phyloP scores from a whole-genome alignment of 345 rosid genomes.

The Anastatica hierochuntica region DNA sequence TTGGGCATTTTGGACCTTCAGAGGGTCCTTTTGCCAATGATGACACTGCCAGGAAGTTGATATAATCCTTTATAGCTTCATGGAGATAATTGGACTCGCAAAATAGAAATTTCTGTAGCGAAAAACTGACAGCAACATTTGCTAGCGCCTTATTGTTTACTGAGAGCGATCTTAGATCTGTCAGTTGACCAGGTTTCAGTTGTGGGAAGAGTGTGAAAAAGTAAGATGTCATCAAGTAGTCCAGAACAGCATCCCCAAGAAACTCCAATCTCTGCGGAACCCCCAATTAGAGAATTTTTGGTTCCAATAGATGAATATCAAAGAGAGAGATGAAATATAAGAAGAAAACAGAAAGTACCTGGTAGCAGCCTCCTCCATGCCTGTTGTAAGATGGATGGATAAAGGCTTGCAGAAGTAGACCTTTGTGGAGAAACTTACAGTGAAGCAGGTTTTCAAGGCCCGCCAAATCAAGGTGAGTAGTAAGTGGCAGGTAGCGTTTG shows the following conservation, averaged over 20 bases:
- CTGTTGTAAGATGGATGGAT: constrained; percentile 81
- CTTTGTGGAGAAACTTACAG: constrained; percentile 53
- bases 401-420: constrained; percentile 77
- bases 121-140: constrained; percentile 49
- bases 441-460: constrained; percentile 43
- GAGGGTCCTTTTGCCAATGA: constrained; percentile 27
- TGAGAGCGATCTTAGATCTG: constrained; percentile 74
- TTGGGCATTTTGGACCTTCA: constrained; percentile 74
- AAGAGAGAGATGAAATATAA: not conserved
- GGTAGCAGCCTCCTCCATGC: constrained; percentile 95
- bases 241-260: constrained; percentile 95
- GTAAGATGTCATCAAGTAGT: constrained; percentile 81
- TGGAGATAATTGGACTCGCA: constrained; percentile 48
- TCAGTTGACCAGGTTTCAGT: constrained; percentile 86
- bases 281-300: constrained; percentile 12
- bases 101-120: constrained; percentile 50
- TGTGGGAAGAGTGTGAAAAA: constrained; percentile 69
- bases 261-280: constrained; percentile 81
- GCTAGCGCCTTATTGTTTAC: constrained; percentile 80
- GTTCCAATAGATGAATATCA: constrained; percentile 4
- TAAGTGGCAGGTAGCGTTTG: constrained; percentile 44
- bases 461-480: constrained; percentile 33
- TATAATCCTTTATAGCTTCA: constrained; percentile 46
- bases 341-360: constrained; percentile 35
- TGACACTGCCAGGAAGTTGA: constrained; percentile 31